Conservation (phyloP, 495 filamentous ascomycete species). For the Podospora conica region DNA sequence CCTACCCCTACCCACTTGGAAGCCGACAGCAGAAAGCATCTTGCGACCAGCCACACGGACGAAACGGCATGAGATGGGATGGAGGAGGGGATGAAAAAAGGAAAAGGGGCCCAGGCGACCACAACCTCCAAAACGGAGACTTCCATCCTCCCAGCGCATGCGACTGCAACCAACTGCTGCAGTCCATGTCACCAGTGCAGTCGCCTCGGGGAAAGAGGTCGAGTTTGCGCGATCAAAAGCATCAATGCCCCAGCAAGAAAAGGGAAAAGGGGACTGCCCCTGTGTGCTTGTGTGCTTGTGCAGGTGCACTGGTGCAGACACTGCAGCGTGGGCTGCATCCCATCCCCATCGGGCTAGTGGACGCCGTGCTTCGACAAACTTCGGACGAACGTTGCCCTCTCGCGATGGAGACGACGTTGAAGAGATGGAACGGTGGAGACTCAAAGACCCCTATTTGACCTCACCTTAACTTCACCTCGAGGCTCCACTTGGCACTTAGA, state of each 20-base stretch:
- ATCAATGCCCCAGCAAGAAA: slow-evolving; percentile 2
- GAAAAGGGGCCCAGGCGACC: background rate
- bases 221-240: background rate
- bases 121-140: background rate
- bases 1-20: background rate
- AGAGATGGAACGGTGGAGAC: background rate
- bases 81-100: background rate
- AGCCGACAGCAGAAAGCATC: too few relatives aligned
- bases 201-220: background rate
- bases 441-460: too few relatives aligned
- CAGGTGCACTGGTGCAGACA: background rate
- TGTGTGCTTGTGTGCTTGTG: slow-evolving; percentile 10
- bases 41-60: too few relatives aligned
- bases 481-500: background rate
- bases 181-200: background rate
- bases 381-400: slow-evolving; percentile 8
- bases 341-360: slow-evolving; percentile 6
- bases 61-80: too few relatives aligned
- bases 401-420: background rate
- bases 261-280: slow-evolving; percentile 8
- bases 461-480: background rate
- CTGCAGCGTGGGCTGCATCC: slow-evolving; percentile 9
- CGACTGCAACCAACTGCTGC: background rate
- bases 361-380: background rate
- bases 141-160: background rate